Evolutionary conservation across 345 rosid species (phyloP), one percentile per base, ranked within the genome.

Genomic region (Brassica napus): DNA sequence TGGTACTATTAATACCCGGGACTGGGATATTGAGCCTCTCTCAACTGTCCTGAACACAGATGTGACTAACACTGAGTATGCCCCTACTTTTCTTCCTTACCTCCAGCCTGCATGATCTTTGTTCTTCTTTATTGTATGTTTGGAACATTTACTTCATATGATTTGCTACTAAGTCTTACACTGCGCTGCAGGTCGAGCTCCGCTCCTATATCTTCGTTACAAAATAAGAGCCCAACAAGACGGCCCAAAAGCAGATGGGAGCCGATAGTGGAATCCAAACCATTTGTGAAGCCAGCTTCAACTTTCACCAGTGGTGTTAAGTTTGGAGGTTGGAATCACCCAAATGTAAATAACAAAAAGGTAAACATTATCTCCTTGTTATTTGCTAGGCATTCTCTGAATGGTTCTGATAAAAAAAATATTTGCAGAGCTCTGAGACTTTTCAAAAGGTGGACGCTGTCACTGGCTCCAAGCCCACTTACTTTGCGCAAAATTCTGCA

Each of bases 221-320:
- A 85, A 52, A 83, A 79, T 72, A 91, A 82, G 82, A 94, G 97
- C 80, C 95, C 97, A 69, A 79, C 84, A 62, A 87, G 87, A 83
- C 87, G 95, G 79, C 63, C 91, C 68, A 94, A 94, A 84, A 94
- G 99, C 77, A 88, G 99, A 83, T 96, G 99, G 99, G 99, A 93
- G 88, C 99, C 99, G 70, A 69, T 96, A 74, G 86, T 78, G 30
- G 97, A 89, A 83, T 49, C 55, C 6, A 93, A 91, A 77, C 71
- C 79, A 7, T 78, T 79, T 76, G 90, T 86, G 49, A 89, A 85
- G 65, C 75, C 84, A 59, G 79, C 81, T 77, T 68, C 87, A 76
- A 69, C 72, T 47, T 78, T 65, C 74, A 86, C 69, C 83, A 79
- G 73, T 78, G 73, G 80, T 69, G 79, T 74, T 75, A 89, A 86